Conservation (phyloP, 176 grass and related monocot species). For the Carex myosuroides region DNA sequence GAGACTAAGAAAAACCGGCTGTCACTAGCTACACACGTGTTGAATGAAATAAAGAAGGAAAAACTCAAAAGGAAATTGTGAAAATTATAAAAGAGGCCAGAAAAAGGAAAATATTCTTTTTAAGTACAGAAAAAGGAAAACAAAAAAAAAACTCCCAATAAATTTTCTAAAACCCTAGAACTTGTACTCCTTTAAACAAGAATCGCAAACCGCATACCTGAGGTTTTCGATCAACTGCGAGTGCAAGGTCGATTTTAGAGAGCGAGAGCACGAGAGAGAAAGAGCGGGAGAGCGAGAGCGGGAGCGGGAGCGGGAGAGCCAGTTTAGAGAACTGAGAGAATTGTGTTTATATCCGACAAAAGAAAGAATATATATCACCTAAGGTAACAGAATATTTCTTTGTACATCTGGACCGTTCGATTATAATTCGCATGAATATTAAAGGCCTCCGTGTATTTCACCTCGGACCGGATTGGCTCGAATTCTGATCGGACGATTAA, state of each 20-base stretch:
- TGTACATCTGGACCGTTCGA: no score
- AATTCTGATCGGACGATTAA: no score
- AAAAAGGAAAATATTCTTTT: background rate
- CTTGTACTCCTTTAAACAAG: background rate
- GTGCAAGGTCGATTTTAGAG: no score
- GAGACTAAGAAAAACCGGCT: background rate
- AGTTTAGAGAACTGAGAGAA: background rate
- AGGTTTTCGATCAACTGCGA: no score
- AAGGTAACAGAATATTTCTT: background rate
- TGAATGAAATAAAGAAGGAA: background rate
- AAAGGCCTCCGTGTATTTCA: no score
- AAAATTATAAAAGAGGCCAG: background rate
- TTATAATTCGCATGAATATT: no score
- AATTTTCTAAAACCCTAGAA: background rate
- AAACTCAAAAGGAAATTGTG: background rate
- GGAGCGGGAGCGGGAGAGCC: background rate
- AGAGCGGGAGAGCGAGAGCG: background rate
- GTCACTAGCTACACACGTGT: background rate
- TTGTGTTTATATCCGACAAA: background rate
- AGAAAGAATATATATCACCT: background rate
- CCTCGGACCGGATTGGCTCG: no score
- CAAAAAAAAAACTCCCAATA: background rate
- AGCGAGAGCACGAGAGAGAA: background rate
- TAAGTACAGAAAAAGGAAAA: background rate
- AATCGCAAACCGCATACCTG: background rate